Base-by-base conservation (phyloP, 345 rosid genomes). In the Hibiscus mutabilis region DNA sequence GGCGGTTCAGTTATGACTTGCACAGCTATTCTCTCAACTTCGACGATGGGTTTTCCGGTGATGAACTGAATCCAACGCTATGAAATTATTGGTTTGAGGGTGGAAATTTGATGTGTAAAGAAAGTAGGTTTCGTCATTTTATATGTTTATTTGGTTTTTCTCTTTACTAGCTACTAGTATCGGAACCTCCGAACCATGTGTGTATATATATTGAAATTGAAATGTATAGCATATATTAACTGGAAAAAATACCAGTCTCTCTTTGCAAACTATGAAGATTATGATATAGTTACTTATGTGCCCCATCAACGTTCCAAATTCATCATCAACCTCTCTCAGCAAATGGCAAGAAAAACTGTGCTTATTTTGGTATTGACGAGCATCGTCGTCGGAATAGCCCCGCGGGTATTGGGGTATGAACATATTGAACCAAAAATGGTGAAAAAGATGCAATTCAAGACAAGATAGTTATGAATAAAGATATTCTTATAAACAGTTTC, bases 11-110 rank as follows among this genome's bases (percentile, higher is more conserved):
- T 68, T 83, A 80, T 72, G 86, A 80, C 71, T 76, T 78, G 5
- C 67, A 69, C 27, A 80, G 82, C 63, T 83, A 83, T 74, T 73
- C 79, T 76, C 77, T 80, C 1, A 83, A 83, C 68, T 83, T 83
- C 9, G 84, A 83, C 55, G 86, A 80, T 2, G 84, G 82, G 66
- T 69, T 27, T 51, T 44, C 14, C 16, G 51, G 62, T 37, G 27
- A 63, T 15, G 68, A 74, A 51, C 15, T 51, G 69, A 63, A 11
- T 33, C 4, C 40, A 1, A 44, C 47, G 16, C 24, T 3, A 10
- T 19, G 37, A 22, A 31, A 60, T 21, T 59, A 68, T 52, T 29
- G 60, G 22, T 51, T 49, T 51, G 60, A n/a, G 21, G 47, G 6
- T 33, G 10, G n/a, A 33, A 40, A 64, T 66, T 66, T 22, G 55